Evolutionary conservation across 2,329 filamentous ascomycete genomes (phyloP).

Genomic region (Zymoseptoria ardabiliae): DNA sequence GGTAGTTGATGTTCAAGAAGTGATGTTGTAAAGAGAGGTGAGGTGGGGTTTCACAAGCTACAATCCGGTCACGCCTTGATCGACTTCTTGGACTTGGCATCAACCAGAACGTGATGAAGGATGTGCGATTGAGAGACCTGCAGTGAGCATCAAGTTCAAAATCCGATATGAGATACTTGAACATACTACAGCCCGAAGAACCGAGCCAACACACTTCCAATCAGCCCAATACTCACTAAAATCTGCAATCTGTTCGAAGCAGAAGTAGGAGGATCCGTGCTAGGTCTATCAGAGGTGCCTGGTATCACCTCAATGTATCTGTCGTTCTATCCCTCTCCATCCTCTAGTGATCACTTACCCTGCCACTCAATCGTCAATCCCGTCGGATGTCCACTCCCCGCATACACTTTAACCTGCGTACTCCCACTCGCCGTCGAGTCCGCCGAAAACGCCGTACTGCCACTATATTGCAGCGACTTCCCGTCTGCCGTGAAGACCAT

Average conservation of each 20-base stretch:
- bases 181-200: not conserved
- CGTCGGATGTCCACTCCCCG: constrained; percentile 24
- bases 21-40: not conserved
- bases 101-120: not conserved
- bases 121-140: no score
- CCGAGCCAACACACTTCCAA: not conserved
- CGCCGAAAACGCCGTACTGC: constrained; percentile 37
- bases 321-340: not conserved
- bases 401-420: constrained; percentile 40
- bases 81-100: not conserved
- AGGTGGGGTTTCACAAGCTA: not conserved
- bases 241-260: not conserved
- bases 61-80: not conserved
- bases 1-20: not conserved
- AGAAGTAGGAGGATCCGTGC: not conserved
- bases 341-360: constrained; percentile 11
- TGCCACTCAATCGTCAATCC: constrained; percentile 35
- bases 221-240: not conserved
- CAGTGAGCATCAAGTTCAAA: no score
- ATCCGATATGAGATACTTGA: not conserved
- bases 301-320: not conserved
- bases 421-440: constrained; percentile 36
- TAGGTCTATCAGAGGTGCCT: not conserved
- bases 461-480: constrained; percentile 32
- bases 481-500: constrained; percentile 36